Conservation (phyloP, 1,139 yeast species). For the Saccharomyces uvarum region DNA sequence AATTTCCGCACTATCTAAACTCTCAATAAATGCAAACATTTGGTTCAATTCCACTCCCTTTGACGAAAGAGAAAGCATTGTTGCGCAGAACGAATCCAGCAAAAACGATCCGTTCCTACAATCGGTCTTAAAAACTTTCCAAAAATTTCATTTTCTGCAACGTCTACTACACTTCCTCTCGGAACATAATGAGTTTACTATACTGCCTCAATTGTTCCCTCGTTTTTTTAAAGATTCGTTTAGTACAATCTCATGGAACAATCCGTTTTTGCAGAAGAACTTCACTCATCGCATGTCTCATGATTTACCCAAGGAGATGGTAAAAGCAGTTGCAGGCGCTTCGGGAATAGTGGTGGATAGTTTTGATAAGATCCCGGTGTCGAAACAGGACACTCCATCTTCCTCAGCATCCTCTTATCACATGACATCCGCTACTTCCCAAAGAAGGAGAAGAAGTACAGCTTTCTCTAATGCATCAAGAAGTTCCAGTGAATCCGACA, state of each 20-base stretch:
- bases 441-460: background rate
- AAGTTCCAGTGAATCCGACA: background rate
- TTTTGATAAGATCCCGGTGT: background rate
- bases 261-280: slow-evolving; percentile 39
- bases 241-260: slow-evolving; percentile 68
- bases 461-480: background rate
- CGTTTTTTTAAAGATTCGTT: slow-evolving; percentile 54
- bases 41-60: background rate
- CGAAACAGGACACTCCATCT: background rate
- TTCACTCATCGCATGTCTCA: background rate
- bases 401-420: background rate
- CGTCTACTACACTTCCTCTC: background rate
- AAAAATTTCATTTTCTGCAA: background rate
- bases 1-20: background rate
- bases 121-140: background rate
- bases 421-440: background rate
- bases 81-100: background rate
- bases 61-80: background rate
- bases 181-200: background rate
- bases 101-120: background rate
- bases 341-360: background rate
- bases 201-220: slow-evolving; percentile 56
- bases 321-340: background rate
- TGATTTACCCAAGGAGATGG: background rate
- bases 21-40: background rate